Base-by-base conservation (phyloP, 2,329 filamentous ascomycete species). In the Phyllosticta citrichinensis region DNA sequence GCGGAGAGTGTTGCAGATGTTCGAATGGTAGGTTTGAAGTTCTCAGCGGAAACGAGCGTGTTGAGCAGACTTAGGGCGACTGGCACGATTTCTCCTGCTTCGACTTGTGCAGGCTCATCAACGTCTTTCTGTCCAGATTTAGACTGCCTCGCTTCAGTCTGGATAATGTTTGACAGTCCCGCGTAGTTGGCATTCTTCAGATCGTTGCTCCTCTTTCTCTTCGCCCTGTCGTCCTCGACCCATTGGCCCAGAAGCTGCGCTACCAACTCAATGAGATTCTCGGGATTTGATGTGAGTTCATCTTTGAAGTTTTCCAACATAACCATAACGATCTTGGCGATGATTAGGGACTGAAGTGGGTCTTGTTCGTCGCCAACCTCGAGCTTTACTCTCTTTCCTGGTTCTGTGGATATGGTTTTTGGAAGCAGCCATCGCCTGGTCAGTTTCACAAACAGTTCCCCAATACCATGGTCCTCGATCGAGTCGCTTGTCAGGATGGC, bases 241-340 rank as follows among this genome's bases (percentile, higher is more conserved):
- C 68, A 72, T 33, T 70, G 69, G 4, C 74, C 71, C 1, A 91
- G 70, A 0, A 91, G 78, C 60, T 87, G 81, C 57, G 78, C 77
- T 56, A 87, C 80, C 1, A 91, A 78, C 54, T 84, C 81, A 1
- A 91, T 74, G 6, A 89, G 78, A 65, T 88, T 84, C 52, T 80
- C 80, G 2, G 87, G 86, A 61, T 84, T 81, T 33, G 79, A 80
- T 30, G 87, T 81, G 12, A 91, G 77, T 63, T 83, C 84, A 22
- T 86, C 81, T 0, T 85, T 81, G 54, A 86, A 80, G 54, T 76
- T 79, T 24, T 83, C 81, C 71, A 89, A 83, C 73, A 91, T 79
- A 35, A 80, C 81, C 66, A 88, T 85, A 8, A 89, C 76, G 0
- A 89, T 72, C 56, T 84, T 84, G 5, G 85, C 77, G 64, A 87